These are phyloP conservation scores for Guyanaporus albipodus DNA, from an alignment of 768 basidiomycete species.

Conservation along the genomic window DNA sequence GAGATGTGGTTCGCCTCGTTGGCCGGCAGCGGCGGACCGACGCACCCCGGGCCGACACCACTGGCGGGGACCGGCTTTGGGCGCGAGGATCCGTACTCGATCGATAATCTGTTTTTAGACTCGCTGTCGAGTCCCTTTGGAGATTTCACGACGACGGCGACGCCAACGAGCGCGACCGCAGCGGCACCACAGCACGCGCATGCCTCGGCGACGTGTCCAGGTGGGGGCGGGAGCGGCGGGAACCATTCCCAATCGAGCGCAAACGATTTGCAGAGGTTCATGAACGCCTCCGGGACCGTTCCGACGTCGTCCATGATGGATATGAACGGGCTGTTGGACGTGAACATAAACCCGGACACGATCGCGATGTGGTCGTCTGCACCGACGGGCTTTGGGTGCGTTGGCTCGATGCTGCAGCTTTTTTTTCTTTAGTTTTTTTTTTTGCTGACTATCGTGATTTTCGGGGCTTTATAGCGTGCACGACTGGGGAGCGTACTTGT, in stretches of 20 bases:
- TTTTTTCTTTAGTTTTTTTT: background rate
- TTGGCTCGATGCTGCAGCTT: slow-evolving; percentile 2
- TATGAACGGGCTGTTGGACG: slow-evolving; percentile 8
- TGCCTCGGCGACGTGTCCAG: background rate
- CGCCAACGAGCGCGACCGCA: too few relatives aligned
- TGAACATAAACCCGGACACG: slow-evolving; percentile 47
- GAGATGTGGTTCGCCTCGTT: slow-evolving; percentile 22
- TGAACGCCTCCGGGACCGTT: slow-evolving; percentile 4
- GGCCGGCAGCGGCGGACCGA: background rate
- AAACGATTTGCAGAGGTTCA: slow-evolving; percentile 13
- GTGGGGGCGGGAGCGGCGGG: too few relatives aligned
- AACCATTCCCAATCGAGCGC: background rate
- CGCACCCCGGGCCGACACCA: background rate
- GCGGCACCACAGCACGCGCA: slow-evolving; percentile 3
- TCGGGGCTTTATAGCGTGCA: slow-evolving; percentile 27
- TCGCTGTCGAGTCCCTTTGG: slow-evolving; percentile 13
- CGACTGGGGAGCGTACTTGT: slow-evolving; percentile 40
- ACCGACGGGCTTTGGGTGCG: slow-evolving; percentile 59
- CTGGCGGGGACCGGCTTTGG: slow-evolving; percentile 1
- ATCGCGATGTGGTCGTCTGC: slow-evolving; percentile 63
- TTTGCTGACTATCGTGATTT: background rate
- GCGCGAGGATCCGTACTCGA: slow-evolving; percentile 9
- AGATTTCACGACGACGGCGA: too few relatives aligned
- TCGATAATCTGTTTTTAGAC: slow-evolving; percentile 24
- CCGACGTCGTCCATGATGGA: slow-evolving; percentile 6